Percentiles rank a stretch among this genome's conserved stretches.
Evolutionary conservation across 805 yeast species (phyloP).

Genomic region (Myxozyma udenii): DNA sequence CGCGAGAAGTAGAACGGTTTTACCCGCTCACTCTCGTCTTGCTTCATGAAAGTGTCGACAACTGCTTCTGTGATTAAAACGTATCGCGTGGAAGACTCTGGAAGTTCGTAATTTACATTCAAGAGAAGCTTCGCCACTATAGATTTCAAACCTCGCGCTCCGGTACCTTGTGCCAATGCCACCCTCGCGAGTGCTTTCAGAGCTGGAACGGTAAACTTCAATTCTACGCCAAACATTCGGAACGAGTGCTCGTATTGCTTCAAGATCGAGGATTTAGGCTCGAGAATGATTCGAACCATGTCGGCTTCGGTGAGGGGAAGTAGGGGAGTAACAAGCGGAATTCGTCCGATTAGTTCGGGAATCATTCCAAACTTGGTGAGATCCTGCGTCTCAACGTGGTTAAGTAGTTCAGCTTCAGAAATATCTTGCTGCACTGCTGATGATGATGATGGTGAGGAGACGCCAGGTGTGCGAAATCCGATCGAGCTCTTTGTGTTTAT

Average conservation of each 20-base stretch:
- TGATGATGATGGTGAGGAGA: neutral
- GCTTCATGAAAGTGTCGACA: conserved; percentile 21
- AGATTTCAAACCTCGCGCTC: conserved; percentile 59
- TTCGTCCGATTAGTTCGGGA: conserved; percentile 59
- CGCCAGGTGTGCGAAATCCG: conserved; percentile 17
- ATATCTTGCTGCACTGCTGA: neutral
- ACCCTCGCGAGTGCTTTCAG: conserved; percentile 48
- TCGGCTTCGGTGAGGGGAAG: conserved; percentile 48
- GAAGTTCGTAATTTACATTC: conserved; percentile 51
- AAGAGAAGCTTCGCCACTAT: conserved; percentile 43
- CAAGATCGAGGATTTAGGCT: conserved; percentile 55
- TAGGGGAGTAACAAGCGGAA: conserved; percentile 53
- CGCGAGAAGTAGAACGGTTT: conserved; percentile 28
- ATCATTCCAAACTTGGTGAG: conserved; percentile 53
- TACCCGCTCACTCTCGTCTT: conserved; percentile 17
- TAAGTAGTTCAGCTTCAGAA: conserved; percentile 37
- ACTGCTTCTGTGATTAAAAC: conserved; percentile 50
- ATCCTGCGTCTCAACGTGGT: conserved; percentile 50
- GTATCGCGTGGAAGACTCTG: conserved; percentile 53
- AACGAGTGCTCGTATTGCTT: conserved; percentile 55
- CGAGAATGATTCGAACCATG: conserved; percentile 49
- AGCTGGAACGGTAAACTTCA: conserved; percentile 51
- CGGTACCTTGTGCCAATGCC: conserved; percentile 54
- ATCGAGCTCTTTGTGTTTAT: conserved; percentile 15
- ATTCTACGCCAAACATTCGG: conserved; percentile 50